phyloP scores from a whole-genome alignment of 768 basidiomycete genomes.

The Amanita polypyramis region DNA sequence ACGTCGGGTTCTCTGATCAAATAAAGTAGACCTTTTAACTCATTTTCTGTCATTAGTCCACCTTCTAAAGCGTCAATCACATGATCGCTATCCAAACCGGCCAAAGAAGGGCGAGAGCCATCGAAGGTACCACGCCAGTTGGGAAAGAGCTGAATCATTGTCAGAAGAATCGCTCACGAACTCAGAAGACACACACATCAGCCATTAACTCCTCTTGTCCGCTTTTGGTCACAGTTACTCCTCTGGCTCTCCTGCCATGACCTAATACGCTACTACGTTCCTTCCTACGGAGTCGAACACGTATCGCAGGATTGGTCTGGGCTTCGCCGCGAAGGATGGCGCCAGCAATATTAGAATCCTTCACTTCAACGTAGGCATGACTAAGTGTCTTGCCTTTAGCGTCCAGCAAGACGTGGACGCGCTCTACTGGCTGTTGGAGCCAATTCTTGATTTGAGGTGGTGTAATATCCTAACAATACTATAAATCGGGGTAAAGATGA shows the following conservation, averaged over 20 bases:
- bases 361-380: constrained; percentile 75
- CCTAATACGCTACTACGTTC: constrained; percentile 61
- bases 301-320: constrained; percentile 9
- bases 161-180: not conserved
- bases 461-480: constrained; percentile 59
- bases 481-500: not conserved
- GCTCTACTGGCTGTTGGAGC: constrained; percentile 59
- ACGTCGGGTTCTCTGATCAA: constrained; percentile 75
- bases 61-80: constrained; percentile 52
- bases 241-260: constrained; percentile 66
- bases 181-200: constrained; percentile 37
- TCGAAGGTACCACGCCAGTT: constrained; percentile 71
- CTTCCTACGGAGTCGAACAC: constrained; percentile 23
- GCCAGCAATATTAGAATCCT: constrained; percentile 48
- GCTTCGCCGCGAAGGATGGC: constrained; percentile 54
- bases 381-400: constrained; percentile 75
- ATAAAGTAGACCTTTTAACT: constrained; percentile 54
- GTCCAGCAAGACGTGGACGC: constrained; percentile 74
- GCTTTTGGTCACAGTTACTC: constrained; percentile 75
- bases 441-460: constrained; percentile 60
- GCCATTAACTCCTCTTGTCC: constrained; percentile 76
- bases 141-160: constrained; percentile 52
- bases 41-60: constrained; percentile 56
- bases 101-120: constrained; percentile 55
- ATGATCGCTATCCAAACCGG: constrained; percentile 46